phyloP scores from a whole-genome alignment of 2,329 filamentous ascomycete genomes.

The Pezicula neosporulosa region DNA sequence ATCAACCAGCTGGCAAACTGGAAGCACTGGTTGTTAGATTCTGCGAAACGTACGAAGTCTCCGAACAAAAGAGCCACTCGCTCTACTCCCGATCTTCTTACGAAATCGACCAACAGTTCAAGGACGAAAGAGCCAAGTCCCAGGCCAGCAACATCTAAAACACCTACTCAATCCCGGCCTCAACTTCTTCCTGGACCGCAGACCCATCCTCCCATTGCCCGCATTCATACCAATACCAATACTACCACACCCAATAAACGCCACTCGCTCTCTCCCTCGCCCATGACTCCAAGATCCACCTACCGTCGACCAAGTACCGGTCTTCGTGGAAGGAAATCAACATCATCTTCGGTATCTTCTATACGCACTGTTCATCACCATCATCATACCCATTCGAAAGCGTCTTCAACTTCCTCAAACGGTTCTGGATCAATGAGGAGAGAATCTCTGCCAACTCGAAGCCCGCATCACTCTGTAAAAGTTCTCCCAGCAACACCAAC shows the following conservation, averaged over 20 bases:
- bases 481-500: constrained; percentile 91
- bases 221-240: constrained; percentile 39
- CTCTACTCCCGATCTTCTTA: constrained; percentile 56
- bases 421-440: constrained; percentile 70
- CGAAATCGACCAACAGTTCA: constrained; percentile 41
- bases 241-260: constrained; percentile 55
- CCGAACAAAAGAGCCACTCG: constrained; percentile 37
- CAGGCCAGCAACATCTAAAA: constrained; percentile 55
- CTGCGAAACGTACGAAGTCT: constrained; percentile 58
- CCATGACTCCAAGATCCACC: constrained; percentile 82
- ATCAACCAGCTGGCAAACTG: constrained; percentile 64
- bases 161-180: constrained; percentile 31
- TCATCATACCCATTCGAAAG: constrained; percentile 86
- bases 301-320: constrained; percentile 81
- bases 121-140: constrained; percentile 51
- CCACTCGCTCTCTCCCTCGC: constrained; percentile 81
- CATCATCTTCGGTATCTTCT: constrained; percentile 90
- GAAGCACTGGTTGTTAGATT: constrained; percentile 72
- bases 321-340: constrained; percentile 88
- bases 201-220: constrained; percentile 26
- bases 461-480: constrained; percentile 88
- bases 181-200: constrained; percentile 28
- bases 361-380: constrained; percentile 88
- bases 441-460: constrained; percentile 62
- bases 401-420: constrained; percentile 85